Evolutionary conservation across 371 early-diverging fungal genomes (phyloP), one percentile per base, ranked within the genome.

Genomic region (Lichtheimia ramosa): DNA sequence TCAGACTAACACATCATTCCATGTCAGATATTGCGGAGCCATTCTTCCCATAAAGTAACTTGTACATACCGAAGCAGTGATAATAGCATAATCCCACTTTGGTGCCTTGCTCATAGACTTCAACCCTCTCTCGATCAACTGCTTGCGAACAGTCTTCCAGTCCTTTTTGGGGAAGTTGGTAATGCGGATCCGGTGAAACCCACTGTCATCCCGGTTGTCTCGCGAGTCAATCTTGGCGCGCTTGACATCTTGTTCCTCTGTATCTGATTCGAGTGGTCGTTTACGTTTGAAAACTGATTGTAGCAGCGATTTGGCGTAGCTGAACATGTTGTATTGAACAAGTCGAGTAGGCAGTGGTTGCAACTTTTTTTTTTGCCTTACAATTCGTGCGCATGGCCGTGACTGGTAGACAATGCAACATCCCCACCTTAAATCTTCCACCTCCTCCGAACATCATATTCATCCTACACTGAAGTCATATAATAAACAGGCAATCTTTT

Each of bases 51-150:
- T 13, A 21, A n/a, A 0, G 21, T 18, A 46, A 7, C 46, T 16
- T 46, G 2, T 46, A n/a, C 73, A 52, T 64, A 82, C 83, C 15
- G 75, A 67, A 48, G 79, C 68, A 39, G 65, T 73, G 7, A 82
- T 52, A 41, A 60, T 63, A 21, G 66, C 82, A 61, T 69, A 77
- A 21, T 62, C 54, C 79, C 78, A 72, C 5, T 67, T 71, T 28
- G 82, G 83, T 10, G 79, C 76, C 51, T 83, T 84, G 42, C 43
- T 55, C 56, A 55, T 55, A 8, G 41, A 4, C 18, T 55, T 55
- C 3, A 15, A 43, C 7, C 56, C 56, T 16, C 41, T 13, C n/a
- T 55, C 56, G 13, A 55, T 15, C 5, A 55, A 27, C 3, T 55
- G 27, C 43, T 55, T 55, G 1, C 41, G 39, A 4, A 55, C 43